phyloP scores from a whole-genome alignment of 2,329 filamentous ascomycete genomes.

The Purpureocillium lavendulum region DNA sequence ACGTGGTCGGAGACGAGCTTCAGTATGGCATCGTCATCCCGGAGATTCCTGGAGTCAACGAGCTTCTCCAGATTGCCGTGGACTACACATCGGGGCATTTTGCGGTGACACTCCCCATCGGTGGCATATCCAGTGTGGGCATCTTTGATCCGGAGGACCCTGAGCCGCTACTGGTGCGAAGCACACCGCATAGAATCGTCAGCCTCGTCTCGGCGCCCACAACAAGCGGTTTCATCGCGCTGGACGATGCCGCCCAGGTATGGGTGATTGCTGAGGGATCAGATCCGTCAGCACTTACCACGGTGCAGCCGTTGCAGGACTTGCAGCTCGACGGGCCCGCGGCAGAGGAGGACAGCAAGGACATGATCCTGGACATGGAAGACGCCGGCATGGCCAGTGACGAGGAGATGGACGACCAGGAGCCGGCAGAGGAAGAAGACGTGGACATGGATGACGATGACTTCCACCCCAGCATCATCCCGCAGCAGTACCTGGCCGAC shows the following conservation, averaged over 20 bases:
- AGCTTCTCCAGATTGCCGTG: constrained; percentile 61
- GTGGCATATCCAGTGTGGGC: constrained; percentile 45
- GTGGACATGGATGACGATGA: constrained; percentile 35
- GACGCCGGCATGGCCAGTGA: constrained; percentile 35
- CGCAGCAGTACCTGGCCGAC: constrained; percentile 58
- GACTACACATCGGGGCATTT: constrained; percentile 59
- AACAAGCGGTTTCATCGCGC: constrained; percentile 62
- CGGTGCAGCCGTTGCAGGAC: constrained; percentile 48
- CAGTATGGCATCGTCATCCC: constrained; percentile 56
- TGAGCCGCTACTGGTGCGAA: constrained; percentile 50
- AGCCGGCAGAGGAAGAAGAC: constrained; percentile 31
- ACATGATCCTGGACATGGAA: constrained; percentile 26
- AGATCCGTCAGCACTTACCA: constrained; percentile 40
- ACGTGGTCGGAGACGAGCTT: constrained; percentile 72
- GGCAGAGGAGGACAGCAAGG: constrained; percentile 14
- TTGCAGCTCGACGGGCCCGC: constrained; percentile 36
- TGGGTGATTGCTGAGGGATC: constrained; percentile 54
- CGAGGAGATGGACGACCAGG: constrained; percentile 27
- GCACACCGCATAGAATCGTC: constrained; percentile 50
- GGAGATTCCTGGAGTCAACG: constrained; percentile 25
- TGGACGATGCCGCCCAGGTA: constrained; percentile 71
- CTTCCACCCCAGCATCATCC: constrained; percentile 51
- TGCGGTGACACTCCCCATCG: constrained; percentile 47
- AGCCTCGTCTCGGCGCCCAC: constrained; percentile 56
- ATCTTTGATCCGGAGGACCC: constrained; percentile 58